Evolutionary conservation across 306 rosid species (phyloP), one percentile per base, ranked within the genome.

Genomic region (Sechiopsis laciniata): DNA sequence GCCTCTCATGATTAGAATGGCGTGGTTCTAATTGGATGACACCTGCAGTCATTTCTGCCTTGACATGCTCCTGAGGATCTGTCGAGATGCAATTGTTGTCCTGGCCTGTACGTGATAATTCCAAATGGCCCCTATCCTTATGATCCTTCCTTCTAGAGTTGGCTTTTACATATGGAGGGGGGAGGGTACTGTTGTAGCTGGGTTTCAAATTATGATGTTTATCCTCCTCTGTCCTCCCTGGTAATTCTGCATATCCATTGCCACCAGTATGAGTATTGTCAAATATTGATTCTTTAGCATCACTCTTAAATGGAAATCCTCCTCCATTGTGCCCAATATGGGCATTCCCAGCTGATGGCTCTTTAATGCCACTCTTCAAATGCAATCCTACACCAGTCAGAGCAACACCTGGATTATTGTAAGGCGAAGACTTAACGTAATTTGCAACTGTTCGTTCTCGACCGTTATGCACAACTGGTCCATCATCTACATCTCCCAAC

Each of bases 121-220:
- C 86, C 10, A 17, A 55, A 71, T 78, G 75, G 69, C 57, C 62
- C 16, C 61, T 87, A 10, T 14, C 76, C 53, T 76, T 79, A 74
- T 61, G 77, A 75, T 58, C 84, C 82, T 87, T 90, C 58, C 75
- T 73, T 80, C 84, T 88, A 72, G 80, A 75, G 79, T 81, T 76
- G 48, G 83, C 80, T 73, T 94, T 94, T 51, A 94, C 83, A 76
- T 94, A 91, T 13, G 99, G 99, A 55, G 98, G 98, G 67, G 97
- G 97, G 60, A 86, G 72, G 70, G 81, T 82, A 80, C 60, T 84
- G 75, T 72, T 85, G 83, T 74, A 78, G 81, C 75, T 71, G 51
- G 97, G 73, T 80, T 85, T 90, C 78, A 63, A 71, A 78, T 79
- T 85, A 54, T 76, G 90, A 52, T 55, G 76, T 79, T 80, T 88